Conservation (phyloP, 2,329 filamentous ascomycete genomes). For the Alternaria longipes region DNA sequence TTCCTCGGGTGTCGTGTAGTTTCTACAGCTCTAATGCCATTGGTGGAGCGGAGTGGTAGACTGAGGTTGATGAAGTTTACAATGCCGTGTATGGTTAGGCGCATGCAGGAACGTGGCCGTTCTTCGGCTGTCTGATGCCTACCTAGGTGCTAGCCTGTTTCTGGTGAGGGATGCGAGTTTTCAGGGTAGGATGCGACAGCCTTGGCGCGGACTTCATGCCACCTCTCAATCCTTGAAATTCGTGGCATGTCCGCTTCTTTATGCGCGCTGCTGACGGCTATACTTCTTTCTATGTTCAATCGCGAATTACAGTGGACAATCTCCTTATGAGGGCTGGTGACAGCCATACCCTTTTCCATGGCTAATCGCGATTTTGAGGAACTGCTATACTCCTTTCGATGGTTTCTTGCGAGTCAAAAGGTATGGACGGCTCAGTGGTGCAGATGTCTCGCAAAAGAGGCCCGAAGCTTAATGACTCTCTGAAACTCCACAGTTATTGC, state of each 20-base stretch:
- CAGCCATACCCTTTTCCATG: too few species aligned
- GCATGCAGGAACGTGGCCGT: constrained; percentile 17
- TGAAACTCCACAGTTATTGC: too few species aligned
- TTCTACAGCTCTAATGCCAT: neutral
- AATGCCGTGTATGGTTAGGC: constrained; percentile 19
- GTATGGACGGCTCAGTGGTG: neutral
- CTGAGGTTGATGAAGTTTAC: constrained; percentile 23
- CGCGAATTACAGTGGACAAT: too few species aligned
- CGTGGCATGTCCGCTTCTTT: neutral
- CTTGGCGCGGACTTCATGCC: constrained; percentile 5
- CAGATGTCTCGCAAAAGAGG: neutral
- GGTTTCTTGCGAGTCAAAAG: neutral
- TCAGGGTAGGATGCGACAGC: neutral
- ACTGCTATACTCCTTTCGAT: too few species aligned
- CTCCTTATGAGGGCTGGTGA: neutral
- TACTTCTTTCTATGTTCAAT: neutral
- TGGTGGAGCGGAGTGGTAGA: constrained; percentile 9
- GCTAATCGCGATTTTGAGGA: neutral
- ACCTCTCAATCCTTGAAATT: neutral
- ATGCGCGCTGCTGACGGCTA: neutral
- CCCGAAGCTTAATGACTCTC: neutral
- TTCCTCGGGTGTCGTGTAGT: constrained; percentile 1
- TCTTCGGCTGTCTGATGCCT: constrained; percentile 10
- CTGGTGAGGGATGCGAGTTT: constrained; percentile 1
- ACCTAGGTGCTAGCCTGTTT: neutral